These are phyloP conservation scores for Tetrapisispora phaffii DNA, from an alignment of 805 yeast species.

Conservation along the genomic window DNA sequence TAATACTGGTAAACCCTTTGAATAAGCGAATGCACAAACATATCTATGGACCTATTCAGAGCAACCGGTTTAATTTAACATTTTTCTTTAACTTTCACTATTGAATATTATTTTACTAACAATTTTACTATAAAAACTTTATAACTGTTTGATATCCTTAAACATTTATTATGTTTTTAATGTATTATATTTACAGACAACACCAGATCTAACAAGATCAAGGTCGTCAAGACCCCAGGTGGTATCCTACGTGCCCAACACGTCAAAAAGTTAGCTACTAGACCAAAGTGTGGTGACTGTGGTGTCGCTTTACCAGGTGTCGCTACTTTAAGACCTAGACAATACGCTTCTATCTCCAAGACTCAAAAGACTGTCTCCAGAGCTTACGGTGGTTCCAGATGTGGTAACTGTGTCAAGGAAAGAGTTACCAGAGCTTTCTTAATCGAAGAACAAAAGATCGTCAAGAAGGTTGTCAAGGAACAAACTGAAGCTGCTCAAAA, in stretches of 20 bases:
- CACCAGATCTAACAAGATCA: slow-evolving; percentile 99
- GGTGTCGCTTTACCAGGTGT: slow-evolving; percentile 77
- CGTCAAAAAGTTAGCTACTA: slow-evolving; percentile 81
- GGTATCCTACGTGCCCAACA: slow-evolving; percentile 98
- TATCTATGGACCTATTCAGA: too few relatives aligned
- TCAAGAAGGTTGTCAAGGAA: slow-evolving; percentile 97
- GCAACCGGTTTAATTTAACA: too few relatives aligned
- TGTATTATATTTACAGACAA: slow-evolving; percentile 49
- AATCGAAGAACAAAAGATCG: slow-evolving; percentile 99
- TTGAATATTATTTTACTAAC: slow-evolving; percentile 4
- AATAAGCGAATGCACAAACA: too few relatives aligned
- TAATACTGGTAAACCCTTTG: too few relatives aligned
- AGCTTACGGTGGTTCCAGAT: slow-evolving; percentile 99
- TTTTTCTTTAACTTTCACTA: too few relatives aligned
- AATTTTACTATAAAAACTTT: not conserved
- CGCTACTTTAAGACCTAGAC: slow-evolving; percentile 95
- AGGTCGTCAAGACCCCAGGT: slow-evolving; percentile 99
- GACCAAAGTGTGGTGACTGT: slow-evolving; percentile 86
- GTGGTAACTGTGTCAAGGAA: slow-evolving; percentile 98
- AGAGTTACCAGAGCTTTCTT: slow-evolving; percentile 99
- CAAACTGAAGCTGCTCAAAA: slow-evolving; percentile 81
- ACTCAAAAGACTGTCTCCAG: slow-evolving; percentile 98
- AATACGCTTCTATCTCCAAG: slow-evolving; percentile 89
- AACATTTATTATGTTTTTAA: not conserved
- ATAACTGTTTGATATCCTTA: not conserved